Evolutionary conservation across 768 basidiomycete species (phyloP).

Genomic region (Steccherinum ochraceum): DNA sequence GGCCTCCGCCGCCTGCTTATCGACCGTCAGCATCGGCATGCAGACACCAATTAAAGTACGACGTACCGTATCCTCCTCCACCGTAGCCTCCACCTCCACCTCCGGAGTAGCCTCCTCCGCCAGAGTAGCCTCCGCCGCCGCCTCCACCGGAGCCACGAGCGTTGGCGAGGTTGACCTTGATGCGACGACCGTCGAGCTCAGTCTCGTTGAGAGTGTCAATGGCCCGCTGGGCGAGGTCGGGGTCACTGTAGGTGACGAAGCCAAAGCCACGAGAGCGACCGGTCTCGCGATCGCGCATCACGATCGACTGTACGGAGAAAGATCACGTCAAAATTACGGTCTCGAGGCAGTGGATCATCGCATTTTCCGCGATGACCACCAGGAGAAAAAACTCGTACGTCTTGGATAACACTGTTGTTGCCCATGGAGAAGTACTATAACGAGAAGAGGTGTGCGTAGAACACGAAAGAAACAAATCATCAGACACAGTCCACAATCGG

Average conservation of each 20-base stretch:
- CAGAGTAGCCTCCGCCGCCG: constrained; percentile 36
- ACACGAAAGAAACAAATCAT: constrained; percentile 35
- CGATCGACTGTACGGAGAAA: constrained; percentile 66
- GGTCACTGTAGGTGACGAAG: constrained; percentile 73
- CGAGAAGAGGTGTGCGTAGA: constrained; percentile 13
- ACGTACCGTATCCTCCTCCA: constrained; percentile 4
- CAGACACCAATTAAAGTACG: background rate
- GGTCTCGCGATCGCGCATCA: constrained; percentile 98
- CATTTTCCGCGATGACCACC: background rate
- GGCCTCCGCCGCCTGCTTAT: constrained; percentile 21
- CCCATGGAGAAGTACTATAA: constrained; percentile 84
- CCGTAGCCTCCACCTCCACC: background rate
- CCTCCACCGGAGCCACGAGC: constrained; percentile 54
- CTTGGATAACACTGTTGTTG: constrained; percentile 49
- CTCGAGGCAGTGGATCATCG: background rate
- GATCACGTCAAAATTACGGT: constrained; percentile 12
- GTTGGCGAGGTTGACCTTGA: constrained; percentile 84
- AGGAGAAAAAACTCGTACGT: constrained; percentile 57
- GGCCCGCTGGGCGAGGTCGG: constrained; percentile 69
- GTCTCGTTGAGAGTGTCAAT: constrained; percentile 78
- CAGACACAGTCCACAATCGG: constrained; percentile 33
- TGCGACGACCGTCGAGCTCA: constrained; percentile 87
- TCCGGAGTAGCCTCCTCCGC: background rate
- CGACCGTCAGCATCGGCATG: background rate
- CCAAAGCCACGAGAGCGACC: constrained; percentile 96